Percentiles rank a stretch among this genome's conserved stretches.
These are phyloP conservation scores for Botrytis fragariae DNA, from an alignment of 2,329 filamentous ascomycete species.

Conservation along the genomic window DNA sequence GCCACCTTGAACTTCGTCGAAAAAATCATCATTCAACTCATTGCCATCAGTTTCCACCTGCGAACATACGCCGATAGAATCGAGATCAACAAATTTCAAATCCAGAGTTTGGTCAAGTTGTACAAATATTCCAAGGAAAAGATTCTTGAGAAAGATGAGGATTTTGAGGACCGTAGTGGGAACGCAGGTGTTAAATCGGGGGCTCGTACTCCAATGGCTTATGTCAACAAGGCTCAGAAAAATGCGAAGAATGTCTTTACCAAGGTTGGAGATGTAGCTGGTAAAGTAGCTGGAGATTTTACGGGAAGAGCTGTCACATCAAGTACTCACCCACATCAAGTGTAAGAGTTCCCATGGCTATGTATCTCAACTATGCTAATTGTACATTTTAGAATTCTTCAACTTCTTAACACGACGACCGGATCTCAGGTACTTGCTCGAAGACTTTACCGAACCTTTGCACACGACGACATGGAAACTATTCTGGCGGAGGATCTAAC, in stretches of 20 bases:
- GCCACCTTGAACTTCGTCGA: constrained; percentile 79
- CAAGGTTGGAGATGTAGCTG: constrained; percentile 82
- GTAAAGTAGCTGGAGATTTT: constrained; percentile 85
- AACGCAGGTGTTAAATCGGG: constrained; percentile 44
- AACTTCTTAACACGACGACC: constrained; percentile 68
- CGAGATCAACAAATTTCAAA: constrained; percentile 88
- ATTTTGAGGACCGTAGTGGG: constrained; percentile 57
- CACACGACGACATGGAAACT: constrained; percentile 70
- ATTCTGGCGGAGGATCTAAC: constrained; percentile 76
- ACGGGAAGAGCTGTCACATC: constrained; percentile 69
- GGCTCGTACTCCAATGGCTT: constrained; percentile 65
- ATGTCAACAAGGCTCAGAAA: constrained; percentile 66
- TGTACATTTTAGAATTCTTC: constrained; percentile 52
- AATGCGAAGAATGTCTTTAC: constrained; percentile 73
- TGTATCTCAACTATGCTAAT: constrained; percentile 21
- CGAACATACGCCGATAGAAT: constrained; percentile 89
- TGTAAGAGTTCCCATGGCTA: constrained; percentile 42
- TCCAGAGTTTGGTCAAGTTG: constrained; percentile 63
- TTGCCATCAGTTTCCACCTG: constrained; percentile 88
- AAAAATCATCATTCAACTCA: constrained; percentile 92
- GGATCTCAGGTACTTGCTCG: constrained; percentile 83
- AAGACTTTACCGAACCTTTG: constrained; percentile 83
- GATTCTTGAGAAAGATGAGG: constrained; percentile 70
- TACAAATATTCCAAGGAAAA: constrained; percentile 63
- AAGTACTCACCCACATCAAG: constrained; percentile 78